These are phyloP conservation scores for Sordariomycetes sp. DNA, from an alignment of 2,329 filamentous ascomycete genomes.

Conservation along the genomic window DNA sequence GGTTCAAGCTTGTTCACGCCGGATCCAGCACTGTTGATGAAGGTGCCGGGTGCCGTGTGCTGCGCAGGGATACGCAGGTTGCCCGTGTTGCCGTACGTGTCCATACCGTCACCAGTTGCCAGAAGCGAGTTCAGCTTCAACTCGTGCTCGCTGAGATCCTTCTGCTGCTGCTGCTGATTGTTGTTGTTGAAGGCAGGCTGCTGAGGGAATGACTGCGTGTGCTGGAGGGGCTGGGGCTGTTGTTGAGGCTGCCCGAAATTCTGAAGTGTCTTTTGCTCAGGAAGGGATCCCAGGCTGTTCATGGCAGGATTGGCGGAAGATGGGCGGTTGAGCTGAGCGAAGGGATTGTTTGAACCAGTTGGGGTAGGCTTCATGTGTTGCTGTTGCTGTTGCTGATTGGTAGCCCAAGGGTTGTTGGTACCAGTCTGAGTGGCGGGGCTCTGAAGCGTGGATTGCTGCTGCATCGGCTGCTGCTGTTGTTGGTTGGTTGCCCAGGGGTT, in stretches of 20 bases:
- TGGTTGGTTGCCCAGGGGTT: conserved; percentile 48
- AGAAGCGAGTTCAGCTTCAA: conserved; percentile 81
- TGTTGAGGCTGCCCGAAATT: conserved; percentile 37
- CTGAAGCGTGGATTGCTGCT: conserved; percentile 26
- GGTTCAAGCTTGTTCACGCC: conserved; percentile 62
- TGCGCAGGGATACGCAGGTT: conserved; percentile 92
- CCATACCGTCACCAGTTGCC: conserved; percentile 80
- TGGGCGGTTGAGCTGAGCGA: conserved; percentile 64
- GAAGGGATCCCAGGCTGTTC: conserved; percentile 65
- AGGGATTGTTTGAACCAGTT: conserved; percentile 97
- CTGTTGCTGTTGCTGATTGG: conserved; percentile 41
- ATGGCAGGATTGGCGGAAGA: conserved; percentile 46
- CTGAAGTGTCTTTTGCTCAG: conserved; percentile 73
- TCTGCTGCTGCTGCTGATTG: conserved; percentile 42
- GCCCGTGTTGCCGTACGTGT: conserved; percentile 96
- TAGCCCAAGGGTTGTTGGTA: conserved; percentile 91
- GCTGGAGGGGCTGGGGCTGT: conserved; percentile 5
- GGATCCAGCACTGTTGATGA: conserved; percentile 88
- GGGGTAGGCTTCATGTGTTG: conserved; percentile 69
- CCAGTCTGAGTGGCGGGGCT: conserved; percentile 59
- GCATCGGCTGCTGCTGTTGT: conserved; percentile 21
- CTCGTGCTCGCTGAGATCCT: conserved; percentile 52
- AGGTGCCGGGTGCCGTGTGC: conserved; percentile 91
- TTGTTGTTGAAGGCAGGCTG: conserved; percentile 11
- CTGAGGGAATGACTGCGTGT: neutral